These are phyloP conservation scores for Alternaria infectoria DNA, from an alignment of 2,329 filamentous ascomycete species.

Conservation along the genomic window DNA sequence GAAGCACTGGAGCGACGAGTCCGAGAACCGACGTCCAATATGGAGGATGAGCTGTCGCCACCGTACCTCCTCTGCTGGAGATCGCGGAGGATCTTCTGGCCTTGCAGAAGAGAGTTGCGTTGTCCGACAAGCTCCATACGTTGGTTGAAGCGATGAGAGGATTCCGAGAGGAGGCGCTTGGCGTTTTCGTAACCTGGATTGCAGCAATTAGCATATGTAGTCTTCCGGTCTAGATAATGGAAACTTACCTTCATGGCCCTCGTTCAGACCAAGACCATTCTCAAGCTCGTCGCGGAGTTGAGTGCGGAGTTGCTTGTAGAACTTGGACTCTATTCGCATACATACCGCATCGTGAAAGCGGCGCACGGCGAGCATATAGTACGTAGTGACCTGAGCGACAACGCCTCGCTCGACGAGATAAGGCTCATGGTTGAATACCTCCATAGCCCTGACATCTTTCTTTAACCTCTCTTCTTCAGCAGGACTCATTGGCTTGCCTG, in stretches of 20 bases:
- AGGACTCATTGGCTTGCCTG: no score
- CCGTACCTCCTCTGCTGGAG: slow-evolving; percentile 26
- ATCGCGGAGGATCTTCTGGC: slow-evolving; percentile 16
- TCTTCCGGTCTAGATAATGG: no score
- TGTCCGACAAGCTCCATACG: no score
- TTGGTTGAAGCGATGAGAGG: no score
- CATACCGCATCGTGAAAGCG: slow-evolving; percentile 66
- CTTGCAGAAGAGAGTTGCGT: neutral
- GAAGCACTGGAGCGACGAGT: neutral
- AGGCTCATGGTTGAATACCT: slow-evolving; percentile 60
- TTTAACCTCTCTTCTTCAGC: slow-evolving; percentile 26
- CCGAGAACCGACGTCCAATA: no score
- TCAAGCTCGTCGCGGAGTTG: slow-evolving; percentile 35
- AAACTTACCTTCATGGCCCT: slow-evolving; percentile 1
- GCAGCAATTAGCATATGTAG: no score
- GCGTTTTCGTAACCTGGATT: no score
- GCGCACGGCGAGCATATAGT: slow-evolving; percentile 70
- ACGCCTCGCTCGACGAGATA: slow-evolving; percentile 67
- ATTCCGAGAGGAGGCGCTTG: no score
- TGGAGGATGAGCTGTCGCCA: no score
- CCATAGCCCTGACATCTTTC: slow-evolving; percentile 28
- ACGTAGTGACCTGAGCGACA: slow-evolving; percentile 68
- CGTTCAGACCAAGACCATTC: slow-evolving; percentile 26
- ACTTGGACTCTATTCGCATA: slow-evolving; percentile 47
- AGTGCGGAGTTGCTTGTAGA: slow-evolving; percentile 36